A percentile compares a stretch with the other conserved stretches of the same genome.
phyloP scores from a whole-genome alignment of 2,329 filamentous ascomycete species.

The Torrubiella hemipterigena region DNA sequence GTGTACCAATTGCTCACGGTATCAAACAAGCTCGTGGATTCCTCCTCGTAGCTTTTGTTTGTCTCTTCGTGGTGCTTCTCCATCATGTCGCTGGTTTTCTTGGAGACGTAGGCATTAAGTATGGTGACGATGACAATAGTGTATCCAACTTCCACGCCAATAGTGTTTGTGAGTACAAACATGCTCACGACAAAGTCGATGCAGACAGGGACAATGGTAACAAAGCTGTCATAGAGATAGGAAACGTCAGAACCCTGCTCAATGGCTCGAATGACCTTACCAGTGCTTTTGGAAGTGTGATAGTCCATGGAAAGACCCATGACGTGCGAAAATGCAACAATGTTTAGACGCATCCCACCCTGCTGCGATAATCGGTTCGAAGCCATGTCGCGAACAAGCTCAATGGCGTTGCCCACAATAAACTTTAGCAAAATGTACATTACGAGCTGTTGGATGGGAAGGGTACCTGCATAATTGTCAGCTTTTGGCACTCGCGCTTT shows the following conservation, averaged over 20 bases:
- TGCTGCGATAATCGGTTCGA: slow-evolving; percentile 13
- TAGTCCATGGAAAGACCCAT: slow-evolving; percentile 58
- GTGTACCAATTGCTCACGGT: slow-evolving; percentile 34
- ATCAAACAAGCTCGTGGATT: slow-evolving; percentile 11
- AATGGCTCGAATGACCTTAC: slow-evolving; percentile 49
- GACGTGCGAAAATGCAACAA: slow-evolving; percentile 46
- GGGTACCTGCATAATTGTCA: background rate
- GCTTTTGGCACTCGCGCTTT: background rate
- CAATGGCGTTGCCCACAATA: slow-evolving; percentile 3
- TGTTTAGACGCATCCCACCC: slow-evolving; percentile 38
- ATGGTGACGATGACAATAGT: slow-evolving; percentile 11
- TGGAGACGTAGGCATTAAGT: slow-evolving; percentile 8
- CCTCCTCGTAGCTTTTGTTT: slow-evolving; percentile 6
- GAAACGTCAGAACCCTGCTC: slow-evolving; percentile 47
- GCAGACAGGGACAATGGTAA: slow-evolving; percentile 48
- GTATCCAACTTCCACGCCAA: slow-evolving; percentile 18
- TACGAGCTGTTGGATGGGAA: slow-evolving; percentile 6
- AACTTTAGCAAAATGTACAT: slow-evolving; percentile 9
- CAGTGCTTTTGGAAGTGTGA: slow-evolving; percentile 50
- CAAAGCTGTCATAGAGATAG: slow-evolving; percentile 41
- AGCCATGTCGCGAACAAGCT: slow-evolving; percentile 8
- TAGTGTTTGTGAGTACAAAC: slow-evolving; percentile 45
- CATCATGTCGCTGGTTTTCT: slow-evolving; percentile 8
- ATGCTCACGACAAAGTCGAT: slow-evolving; percentile 48
- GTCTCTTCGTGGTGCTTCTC: slow-evolving; percentile 8